Conservation (phyloP, 768 basidiomycete genomes). For the Serendipita sp. region DNA sequence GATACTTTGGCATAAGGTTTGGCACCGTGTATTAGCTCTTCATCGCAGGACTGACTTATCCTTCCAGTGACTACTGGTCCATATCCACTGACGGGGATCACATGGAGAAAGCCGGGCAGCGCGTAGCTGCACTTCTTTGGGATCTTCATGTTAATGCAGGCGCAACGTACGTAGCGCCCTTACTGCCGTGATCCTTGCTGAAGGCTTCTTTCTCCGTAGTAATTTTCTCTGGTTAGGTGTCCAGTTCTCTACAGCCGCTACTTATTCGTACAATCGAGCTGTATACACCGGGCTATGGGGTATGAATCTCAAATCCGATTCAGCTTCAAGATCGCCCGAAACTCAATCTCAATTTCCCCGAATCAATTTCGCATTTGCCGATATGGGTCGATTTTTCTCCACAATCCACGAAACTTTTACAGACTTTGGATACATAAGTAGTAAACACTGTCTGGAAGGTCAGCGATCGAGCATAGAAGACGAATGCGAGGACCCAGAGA, state of each 20-base stretch:
- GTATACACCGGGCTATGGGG: not conserved
- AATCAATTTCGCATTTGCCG: not conserved
- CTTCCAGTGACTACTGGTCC: not conserved
- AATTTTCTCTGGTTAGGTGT: not conserved
- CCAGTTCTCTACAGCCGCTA: not conserved
- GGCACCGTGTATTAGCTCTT: not conserved
- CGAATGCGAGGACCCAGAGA: not conserved
- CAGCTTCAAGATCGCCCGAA: too few relatives aligned
- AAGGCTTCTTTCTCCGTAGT: too few relatives aligned
- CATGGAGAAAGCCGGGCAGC: not conserved
- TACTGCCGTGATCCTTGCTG: too few relatives aligned
- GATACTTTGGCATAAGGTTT: not conserved
- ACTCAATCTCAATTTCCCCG: too few relatives aligned
- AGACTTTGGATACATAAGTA: not conserved
- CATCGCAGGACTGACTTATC: not conserved
- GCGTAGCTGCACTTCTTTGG: not conserved
- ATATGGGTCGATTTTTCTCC: not conserved
- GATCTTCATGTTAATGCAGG: not conserved
- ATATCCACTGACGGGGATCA: not conserved
- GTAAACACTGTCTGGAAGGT: not conserved
- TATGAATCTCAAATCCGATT: not conserved
- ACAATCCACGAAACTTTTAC: not conserved
- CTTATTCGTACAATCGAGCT: not conserved
- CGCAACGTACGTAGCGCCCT: not conserved
- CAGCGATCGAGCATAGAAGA: not conserved